A percentile compares a stretch with the other conserved stretches of the same genome.
Evolutionary conservation across 768 basidiomycete species (phyloP).

Genomic region (Termitomyces sp.): DNA sequence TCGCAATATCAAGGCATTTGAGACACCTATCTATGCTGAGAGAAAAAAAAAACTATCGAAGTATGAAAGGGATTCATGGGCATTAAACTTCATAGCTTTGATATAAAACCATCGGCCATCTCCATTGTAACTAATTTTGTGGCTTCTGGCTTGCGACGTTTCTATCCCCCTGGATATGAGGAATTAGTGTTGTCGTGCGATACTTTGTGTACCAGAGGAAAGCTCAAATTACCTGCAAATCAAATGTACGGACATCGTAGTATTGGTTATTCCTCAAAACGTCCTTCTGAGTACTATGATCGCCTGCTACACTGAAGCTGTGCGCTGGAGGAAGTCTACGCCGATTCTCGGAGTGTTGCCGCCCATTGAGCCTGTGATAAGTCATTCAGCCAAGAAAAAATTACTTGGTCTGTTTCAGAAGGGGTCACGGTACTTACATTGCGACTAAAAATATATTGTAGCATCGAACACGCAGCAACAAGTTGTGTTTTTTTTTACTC

Average conservation of each 20-base stretch:
- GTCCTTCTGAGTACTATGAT: neutral
- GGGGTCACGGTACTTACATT: constrained; percentile 18
- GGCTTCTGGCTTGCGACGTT: neutral
- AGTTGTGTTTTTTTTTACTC: constrained; percentile 14
- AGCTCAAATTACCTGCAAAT: neutral
- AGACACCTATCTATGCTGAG: too few species aligned
- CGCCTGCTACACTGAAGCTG: neutral
- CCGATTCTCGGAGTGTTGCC: constrained; percentile 12
- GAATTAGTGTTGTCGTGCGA: neutral
- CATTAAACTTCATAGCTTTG: too few species aligned
- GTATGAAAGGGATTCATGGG: too few species aligned
- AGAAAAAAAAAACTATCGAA: too few species aligned
- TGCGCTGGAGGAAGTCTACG: neutral
- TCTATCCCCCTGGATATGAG: neutral
- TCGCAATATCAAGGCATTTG: too few species aligned
- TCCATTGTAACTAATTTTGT: too few species aligned
- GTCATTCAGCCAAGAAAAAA: neutral
- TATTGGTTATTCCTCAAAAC: neutral
- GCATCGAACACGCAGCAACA: constrained; percentile 13
- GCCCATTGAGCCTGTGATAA: constrained; percentile 17
- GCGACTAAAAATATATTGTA: constrained; percentile 24
- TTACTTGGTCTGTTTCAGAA: neutral
- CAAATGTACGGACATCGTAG: constrained; percentile 5
- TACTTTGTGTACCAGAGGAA: constrained; percentile 10
- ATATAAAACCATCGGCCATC: too few species aligned